These are phyloP conservation scores for Sherardia arvensis DNA, from an alignment of 257 asterid species.

Conservation along the genomic window DNA sequence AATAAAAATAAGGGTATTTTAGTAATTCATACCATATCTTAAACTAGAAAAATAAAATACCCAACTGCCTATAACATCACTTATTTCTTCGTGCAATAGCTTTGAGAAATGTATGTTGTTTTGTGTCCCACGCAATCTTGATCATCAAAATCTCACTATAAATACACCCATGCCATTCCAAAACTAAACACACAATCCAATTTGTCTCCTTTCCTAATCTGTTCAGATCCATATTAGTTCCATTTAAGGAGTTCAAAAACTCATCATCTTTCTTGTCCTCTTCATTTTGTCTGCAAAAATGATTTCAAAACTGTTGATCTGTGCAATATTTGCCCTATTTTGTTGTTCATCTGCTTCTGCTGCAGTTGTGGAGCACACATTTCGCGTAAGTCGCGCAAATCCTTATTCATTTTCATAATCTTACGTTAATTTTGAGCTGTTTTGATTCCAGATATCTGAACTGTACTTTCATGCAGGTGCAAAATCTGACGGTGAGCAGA, in stretches of 20 bases:
- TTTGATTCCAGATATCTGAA: too few species aligned
- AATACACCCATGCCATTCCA: not conserved
- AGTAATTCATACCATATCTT: too few species aligned
- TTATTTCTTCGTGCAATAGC: too few species aligned
- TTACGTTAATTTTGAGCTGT: not conserved
- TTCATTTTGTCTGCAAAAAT: not conserved
- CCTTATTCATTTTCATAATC: not conserved
- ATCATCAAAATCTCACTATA: not conserved
- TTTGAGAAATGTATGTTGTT: not conserved
- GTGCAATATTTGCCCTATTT: constrained; percentile 23
- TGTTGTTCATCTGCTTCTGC: constrained; percentile 35
- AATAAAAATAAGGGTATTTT: too few species aligned
- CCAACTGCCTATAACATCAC: too few species aligned
- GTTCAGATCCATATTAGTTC: too few species aligned
- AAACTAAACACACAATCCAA: not conserved
- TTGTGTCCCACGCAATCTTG: not conserved
- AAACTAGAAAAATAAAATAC: too few species aligned
- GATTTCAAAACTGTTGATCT: constrained; percentile 10
- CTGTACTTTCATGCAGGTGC: constrained; percentile 53
- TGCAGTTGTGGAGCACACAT: constrained; percentile 55
- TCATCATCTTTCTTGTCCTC: not conserved
- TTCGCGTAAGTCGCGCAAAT: constrained; percentile 29
- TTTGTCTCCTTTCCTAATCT: constrained; percentile 1
- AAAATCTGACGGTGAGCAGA: constrained; percentile 38
- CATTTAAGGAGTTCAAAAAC: not conserved